Conservation (phyloP, 805 yeast genomes). For the Nakazawaea ishiwadae region DNA sequence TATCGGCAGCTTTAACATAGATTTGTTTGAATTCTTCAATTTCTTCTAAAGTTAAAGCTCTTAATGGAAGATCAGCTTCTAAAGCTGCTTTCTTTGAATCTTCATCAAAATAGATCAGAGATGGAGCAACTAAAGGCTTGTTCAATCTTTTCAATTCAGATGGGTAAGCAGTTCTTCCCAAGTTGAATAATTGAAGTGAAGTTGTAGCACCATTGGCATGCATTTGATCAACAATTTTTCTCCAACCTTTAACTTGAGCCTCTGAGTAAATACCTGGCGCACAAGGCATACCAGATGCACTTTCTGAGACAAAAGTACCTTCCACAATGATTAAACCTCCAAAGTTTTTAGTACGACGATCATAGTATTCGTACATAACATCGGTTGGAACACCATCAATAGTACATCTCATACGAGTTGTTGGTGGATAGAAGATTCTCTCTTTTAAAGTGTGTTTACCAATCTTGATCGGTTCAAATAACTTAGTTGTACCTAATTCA, state of each 20-base stretch:
- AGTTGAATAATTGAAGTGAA: conserved; percentile 41
- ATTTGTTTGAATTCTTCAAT: conserved; percentile 10
- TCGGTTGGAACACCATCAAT: conserved; percentile 35
- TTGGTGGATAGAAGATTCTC: conserved; percentile 25
- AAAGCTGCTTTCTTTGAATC: conserved; percentile 12
- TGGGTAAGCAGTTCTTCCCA: conserved; percentile 28
- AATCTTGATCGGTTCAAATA: conserved; percentile 41
- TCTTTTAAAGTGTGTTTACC: conserved; percentile 33
- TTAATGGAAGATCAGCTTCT: conserved; percentile 17
- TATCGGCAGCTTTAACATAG: conserved; percentile 18
- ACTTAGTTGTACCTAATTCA: conserved; percentile 12
- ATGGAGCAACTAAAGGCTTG: conserved; percentile 38
- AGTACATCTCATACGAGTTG: conserved; percentile 16
- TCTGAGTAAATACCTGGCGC: conserved; percentile 44
- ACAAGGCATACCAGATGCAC: conserved; percentile 23
- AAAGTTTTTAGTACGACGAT: conserved; percentile 39
- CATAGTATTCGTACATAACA: conserved; percentile 41
- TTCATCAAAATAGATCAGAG: conserved; percentile 27
- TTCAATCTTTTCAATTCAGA: conserved; percentile 31
- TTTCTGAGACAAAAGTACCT: conserved; percentile 8
- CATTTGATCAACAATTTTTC: conserved; percentile 34
- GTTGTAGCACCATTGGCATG: conserved; percentile 40
- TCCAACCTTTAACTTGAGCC: conserved; percentile 35
- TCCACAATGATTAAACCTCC: conserved; percentile 43
- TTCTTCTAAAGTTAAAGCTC: conserved; percentile 17